These are phyloP conservation scores for Phtheirospermum japonicum DNA, from an alignment of 257 asterid species.

Conservation along the genomic window DNA sequence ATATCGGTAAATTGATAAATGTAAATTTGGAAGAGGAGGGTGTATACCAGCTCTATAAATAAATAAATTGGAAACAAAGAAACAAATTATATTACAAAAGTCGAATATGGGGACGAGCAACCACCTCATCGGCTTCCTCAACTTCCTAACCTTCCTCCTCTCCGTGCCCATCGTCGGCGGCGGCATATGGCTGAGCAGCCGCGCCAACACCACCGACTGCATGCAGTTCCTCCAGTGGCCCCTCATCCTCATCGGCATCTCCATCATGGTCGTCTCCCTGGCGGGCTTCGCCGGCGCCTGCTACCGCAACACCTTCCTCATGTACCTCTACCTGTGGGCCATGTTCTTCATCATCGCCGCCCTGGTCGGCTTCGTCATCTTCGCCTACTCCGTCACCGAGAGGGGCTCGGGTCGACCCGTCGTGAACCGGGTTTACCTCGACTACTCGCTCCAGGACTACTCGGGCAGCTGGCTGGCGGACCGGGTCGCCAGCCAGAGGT, in stretches of 20 bases:
- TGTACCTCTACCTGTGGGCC: slow-evolving; percentile 83
- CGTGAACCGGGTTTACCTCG: slow-evolving; percentile 49
- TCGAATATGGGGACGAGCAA: neutral
- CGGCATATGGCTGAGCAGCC: slow-evolving; percentile 15
- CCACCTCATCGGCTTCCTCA: slow-evolving; percentile 1
- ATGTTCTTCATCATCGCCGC: slow-evolving; percentile 69
- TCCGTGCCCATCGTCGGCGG: neutral
- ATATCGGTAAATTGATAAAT: too few relatives aligned
- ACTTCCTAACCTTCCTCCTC: slow-evolving; percentile 3
- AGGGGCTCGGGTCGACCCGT: slow-evolving; percentile 68
- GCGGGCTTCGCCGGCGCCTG: slow-evolving; percentile 87
- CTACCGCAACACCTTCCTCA: slow-evolving; percentile 72
- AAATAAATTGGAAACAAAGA: too few relatives aligned
- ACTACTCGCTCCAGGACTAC: slow-evolving; percentile 43
- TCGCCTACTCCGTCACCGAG: slow-evolving; percentile 83
- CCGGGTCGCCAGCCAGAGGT: slow-evolving; percentile 41
- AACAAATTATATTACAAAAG: too few relatives aligned
- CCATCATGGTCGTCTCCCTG: slow-evolving; percentile 80
- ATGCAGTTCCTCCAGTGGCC: slow-evolving; percentile 22
- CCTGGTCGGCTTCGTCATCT: slow-evolving; percentile 65
- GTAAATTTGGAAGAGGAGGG: too few relatives aligned
- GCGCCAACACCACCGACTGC: slow-evolving; percentile 1
- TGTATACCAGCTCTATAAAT: too few relatives aligned
- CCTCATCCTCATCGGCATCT: slow-evolving; percentile 57
- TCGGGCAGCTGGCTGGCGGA: slow-evolving; percentile 48